Base-by-base conservation (phyloP, 225 moss, liverwort and hornwort species). In the Bryum argenteum region DNA sequence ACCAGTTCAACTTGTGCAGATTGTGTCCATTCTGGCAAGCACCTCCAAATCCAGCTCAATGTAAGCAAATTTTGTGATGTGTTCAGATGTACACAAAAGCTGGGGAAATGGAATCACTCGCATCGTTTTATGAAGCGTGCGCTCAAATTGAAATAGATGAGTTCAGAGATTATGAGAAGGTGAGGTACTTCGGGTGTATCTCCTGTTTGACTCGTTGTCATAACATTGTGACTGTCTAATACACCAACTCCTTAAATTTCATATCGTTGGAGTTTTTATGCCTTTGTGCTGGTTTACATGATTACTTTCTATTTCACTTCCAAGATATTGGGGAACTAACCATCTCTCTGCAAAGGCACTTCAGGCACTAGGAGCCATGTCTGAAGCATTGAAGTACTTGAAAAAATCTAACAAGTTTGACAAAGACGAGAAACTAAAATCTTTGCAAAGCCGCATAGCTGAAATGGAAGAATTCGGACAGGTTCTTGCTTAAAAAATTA, bases 21-120 rank as follows among this genome's bases (percentile, higher is more conserved):
- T 50, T 66, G 7, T 55, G 18, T 73, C 23, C 50, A 33, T 39
- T 50, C 33, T 70, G 17, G 43, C 24, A 51, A 52, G 15, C 9
- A 61, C 20, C 22, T 73, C 43, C 24, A 24, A 43, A 17, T 77
- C 77, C 11, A 51, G 16, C 43, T 61, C 55, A 70, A 70, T 1
- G 1, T 28, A 13, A 55, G 14, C 16, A 37, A 8, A 11, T 2
- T 2, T 54, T 47, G 63, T 28, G 66, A 0, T 48, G 38, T 64
- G 38, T 65, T 67, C 87, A 94, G 94, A 91, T 98, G 94, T 98
- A 92, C 73, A 90, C 81, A 52, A 93, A 94, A 78, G 94, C 98
- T 40, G 91, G 88, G 69, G 94, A 98, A 33, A 89, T 92, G 98
- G 89, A 85, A 41, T 86, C 88, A 54, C 76, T 98, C 57, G 87